Conservation (phyloP, 441 rosid genomes). For the Hura crepitans region DNA sequence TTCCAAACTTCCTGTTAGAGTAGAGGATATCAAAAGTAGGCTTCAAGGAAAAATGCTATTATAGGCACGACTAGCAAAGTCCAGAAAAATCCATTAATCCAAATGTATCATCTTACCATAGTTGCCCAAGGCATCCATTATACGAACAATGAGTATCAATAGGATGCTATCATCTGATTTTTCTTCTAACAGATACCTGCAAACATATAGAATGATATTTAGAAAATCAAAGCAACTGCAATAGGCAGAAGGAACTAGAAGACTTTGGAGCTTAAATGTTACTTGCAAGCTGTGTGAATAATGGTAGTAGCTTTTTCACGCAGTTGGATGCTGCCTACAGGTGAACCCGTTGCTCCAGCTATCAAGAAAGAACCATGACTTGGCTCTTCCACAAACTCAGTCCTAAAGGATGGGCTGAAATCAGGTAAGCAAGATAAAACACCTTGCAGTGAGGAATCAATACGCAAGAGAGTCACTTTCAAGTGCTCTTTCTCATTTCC, state of each 20-base stretch:
- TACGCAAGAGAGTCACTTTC: conserved; percentile 98
- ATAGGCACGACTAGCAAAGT: conserved; percentile 6
- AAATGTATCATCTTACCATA: conserved; percentile 55
- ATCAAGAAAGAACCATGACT: conserved; percentile 66
- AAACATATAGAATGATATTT: conserved; percentile 26
- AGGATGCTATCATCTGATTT: conserved; percentile 99
- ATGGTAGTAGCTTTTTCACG: conserved; percentile 90
- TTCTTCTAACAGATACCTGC: conserved; percentile 84
- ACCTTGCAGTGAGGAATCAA: conserved; percentile 97
- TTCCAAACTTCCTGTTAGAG: conserved; percentile 80
- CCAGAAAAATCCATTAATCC: conserved; percentile 25
- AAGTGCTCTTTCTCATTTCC: conserved; percentile 97
- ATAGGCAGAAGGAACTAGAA: conserved; percentile 10
- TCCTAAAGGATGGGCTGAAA: conserved; percentile 81
- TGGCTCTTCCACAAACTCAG: conserved; percentile 53
- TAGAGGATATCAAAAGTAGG: conserved; percentile 12
- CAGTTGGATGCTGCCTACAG: conserved; percentile 76
- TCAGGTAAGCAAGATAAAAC: conserved; percentile 99
- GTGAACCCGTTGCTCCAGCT: conserved; percentile 95
- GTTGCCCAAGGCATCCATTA: conserved; percentile 95
- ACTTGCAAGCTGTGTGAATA: conserved; percentile 89
- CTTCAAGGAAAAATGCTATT: conserved; percentile 11
- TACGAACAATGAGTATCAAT: conserved; percentile 78
- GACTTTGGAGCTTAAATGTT: conserved; percentile 38
- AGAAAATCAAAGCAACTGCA: conserved; percentile 22